Base-by-base conservation (phyloP, 345 rosid species). In the Laguncularia racemosa region DNA sequence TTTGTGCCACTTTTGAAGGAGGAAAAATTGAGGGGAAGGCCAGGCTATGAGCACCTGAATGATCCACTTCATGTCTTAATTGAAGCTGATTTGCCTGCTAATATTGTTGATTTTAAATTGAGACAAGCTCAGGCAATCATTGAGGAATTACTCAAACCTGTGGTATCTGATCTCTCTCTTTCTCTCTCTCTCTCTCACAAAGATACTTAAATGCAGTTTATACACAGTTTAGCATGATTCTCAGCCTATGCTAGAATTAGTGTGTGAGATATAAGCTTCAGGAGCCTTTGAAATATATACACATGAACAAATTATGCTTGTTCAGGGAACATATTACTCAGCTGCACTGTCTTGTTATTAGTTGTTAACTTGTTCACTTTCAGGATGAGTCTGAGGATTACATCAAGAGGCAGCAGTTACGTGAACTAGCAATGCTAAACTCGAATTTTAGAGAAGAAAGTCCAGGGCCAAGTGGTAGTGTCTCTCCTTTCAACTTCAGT, bases 301-400 rank as follows among this genome's bases (percentile, higher is more conserved):
- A 33, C 40, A 33, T 7, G 40, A 33, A 33, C 28, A 33, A 33
- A 1, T 33, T 4, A 5, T 6, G 40, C 40, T 33, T 1, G 40
- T 9, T 9, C n/a, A 7, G 9, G 40, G 11, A 9, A 33, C 13
- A 50, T 56, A n/a, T 56, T 12, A 51, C n/a, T 49, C 18, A 55
- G 59, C 20, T 43, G 52, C 0, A 21, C 23, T 52, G 13, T 14
- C 19, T 33, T 16, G 43, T 50, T 51, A 48, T 44, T 26, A 19
- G 19, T 13, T 56, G 33, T 12, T 20, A 12, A 65, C 18, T 33
- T 28, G 40, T 33, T 46, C 1, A 18, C 40, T 14, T 58, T 73
- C 83, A 93, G 99, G 99, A 93, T 47, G 99, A 93, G 70, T 87
- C 99, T 0, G 92, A 93, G 62, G 99, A 93, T 63, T 82, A 69